Base-by-base conservation (phyloP, 1,284 basidiomycete genomes). In the Cryptococcus wingfieldii region DNA sequence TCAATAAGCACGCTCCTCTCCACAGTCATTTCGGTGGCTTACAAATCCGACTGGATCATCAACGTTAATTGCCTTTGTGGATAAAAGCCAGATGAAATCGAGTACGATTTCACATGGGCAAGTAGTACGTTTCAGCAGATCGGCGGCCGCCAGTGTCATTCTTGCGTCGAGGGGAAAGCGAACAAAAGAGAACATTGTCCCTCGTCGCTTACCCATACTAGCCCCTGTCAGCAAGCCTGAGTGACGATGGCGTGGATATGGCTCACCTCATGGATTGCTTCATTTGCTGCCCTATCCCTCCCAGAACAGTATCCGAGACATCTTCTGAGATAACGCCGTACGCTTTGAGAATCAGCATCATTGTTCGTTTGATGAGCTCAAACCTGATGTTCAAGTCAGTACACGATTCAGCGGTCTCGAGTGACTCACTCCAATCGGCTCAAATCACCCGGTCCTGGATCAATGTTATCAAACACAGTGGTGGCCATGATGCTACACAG, bases 51-150 rank as follows among this genome's bases (percentile, higher is more conserved):
- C 66, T 0, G 64, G 53, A 37, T 73, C 69, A 7, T 62, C 59
- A 0, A 62, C 63, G 1, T 50, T 50, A 0, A 54, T 47, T 0
- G 67, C 61, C 47, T 63, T 66, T n/a, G 55, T 58, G 23, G 69
- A 61, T 10, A 75, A 54, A 5, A 75, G 56, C 71, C 70, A 75
- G 31, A 72, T 28, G 45, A 72, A 71, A 48, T 75, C 71, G 3
- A 75, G 60, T 0, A 62, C 42, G 42, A 66, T 44, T 28, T 70
- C 64, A 1, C 48, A 37, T 2, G 66, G 67, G n/a, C 58, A 62
- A 3, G 53, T 28, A 5, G 44, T 27, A 3, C 44, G 18, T 1
- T 51, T 45, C 34, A 74, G 43, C 1, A 71, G 38, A 1, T 38
- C 38, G 2, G 61, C 59, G 6, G 65, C 56, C 3, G 64, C 61